Conservation (phyloP, 2,329 filamentous ascomycete species). For the Neurospora crassa region DNA sequence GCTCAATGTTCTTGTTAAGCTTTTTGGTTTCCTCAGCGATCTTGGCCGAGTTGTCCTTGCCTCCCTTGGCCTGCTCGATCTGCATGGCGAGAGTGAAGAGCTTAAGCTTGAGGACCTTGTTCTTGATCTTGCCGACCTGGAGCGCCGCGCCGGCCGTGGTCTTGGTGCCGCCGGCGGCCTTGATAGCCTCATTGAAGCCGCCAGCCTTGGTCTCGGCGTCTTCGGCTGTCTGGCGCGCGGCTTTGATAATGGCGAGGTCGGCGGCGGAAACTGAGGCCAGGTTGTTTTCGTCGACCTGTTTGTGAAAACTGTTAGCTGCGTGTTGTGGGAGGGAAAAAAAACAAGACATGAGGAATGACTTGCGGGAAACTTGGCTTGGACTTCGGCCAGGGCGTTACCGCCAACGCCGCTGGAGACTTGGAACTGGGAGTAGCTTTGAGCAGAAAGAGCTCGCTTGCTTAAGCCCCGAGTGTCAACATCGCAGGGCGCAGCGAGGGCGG, state of each 20-base stretch:
- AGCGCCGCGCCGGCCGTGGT: slow-evolving; percentile 33
- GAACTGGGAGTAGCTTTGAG: slow-evolving; percentile 29
- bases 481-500: slow-evolving; percentile 25
- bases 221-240: slow-evolving; percentile 40
- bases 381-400: slow-evolving; percentile 44
- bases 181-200: slow-evolving; percentile 45
- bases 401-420: slow-evolving; percentile 40
- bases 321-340: not conserved
- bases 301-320: not conserved
- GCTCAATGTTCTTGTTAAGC: slow-evolving; percentile 41
- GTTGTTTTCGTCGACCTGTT: slow-evolving; percentile 32
- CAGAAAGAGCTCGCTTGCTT: slow-evolving; percentile 22
- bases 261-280: slow-evolving; percentile 34
- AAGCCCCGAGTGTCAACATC: slow-evolving; percentile 8
- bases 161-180: slow-evolving; percentile 29
- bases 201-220: slow-evolving; percentile 39
- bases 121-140: slow-evolving; percentile 48
- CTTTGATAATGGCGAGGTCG: slow-evolving; percentile 41
- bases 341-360: slow-evolving; percentile 5
- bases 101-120: slow-evolving; percentile 50
- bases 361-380: slow-evolving; percentile 44
- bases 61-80: slow-evolving; percentile 40
- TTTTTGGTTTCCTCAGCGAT: slow-evolving; percentile 39
- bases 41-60: slow-evolving; percentile 31
- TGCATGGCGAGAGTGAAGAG: slow-evolving; percentile 40